phyloP scores from a whole-genome alignment of 2,329 filamentous ascomycete species.

The Fusarium secorum region DNA sequence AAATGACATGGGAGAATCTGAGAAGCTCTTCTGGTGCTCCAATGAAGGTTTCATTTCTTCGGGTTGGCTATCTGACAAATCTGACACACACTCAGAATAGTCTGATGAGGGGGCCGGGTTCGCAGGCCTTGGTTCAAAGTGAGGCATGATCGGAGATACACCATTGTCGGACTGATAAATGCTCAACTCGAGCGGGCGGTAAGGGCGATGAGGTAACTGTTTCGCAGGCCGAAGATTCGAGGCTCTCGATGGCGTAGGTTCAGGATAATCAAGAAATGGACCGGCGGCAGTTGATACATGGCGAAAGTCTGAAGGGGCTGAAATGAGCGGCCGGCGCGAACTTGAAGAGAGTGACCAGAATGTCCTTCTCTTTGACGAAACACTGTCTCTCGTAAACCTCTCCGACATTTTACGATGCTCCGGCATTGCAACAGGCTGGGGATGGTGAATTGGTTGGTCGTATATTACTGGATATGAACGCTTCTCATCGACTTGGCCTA shows the following conservation, averaged over 20 bases:
- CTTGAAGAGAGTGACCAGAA: constrained; percentile 53
- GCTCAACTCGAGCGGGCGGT: constrained; percentile 65
- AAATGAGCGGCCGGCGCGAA: constrained; percentile 64
- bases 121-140: constrained; percentile 54
- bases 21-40: constrained; percentile 53
- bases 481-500: constrained; percentile 46
- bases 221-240: constrained; percentile 38
- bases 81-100: constrained; percentile 47
- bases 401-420: constrained; percentile 32
- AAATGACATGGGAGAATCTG: constrained; percentile 61
- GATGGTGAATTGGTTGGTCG: constrained; percentile 43
- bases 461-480: constrained; percentile 37
- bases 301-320: constrained; percentile 66
- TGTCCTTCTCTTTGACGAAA: constrained; percentile 57
- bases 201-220: constrained; percentile 47
- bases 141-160: constrained; percentile 64
- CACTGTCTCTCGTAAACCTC: constrained; percentile 49
- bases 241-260: constrained; percentile 31
- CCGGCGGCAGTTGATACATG: constrained; percentile 62
- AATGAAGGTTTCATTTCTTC: constrained; percentile 44
- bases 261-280: constrained; percentile 45
- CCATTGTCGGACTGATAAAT: constrained; percentile 54
- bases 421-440: constrained; percentile 40
- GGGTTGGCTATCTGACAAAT: constrained; percentile 36
- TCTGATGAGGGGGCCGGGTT: constrained; percentile 46